A percentile compares a stretch with the other conserved stretches of the same genome.
Conservation (phyloP, 2,329 filamentous ascomycete genomes). For the Alternaria dauci region DNA sequence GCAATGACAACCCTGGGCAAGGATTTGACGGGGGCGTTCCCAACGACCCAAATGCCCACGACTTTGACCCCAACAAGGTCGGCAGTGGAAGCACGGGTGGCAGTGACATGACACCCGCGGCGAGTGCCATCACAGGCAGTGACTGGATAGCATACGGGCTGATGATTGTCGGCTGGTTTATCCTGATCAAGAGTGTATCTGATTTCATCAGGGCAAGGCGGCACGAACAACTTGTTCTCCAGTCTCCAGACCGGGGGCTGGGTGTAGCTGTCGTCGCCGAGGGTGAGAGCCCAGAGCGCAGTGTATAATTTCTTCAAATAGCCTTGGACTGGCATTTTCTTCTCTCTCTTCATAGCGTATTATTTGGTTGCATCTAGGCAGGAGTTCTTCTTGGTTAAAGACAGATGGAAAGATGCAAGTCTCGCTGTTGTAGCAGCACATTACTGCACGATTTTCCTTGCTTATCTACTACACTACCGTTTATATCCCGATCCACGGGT, state of each 20-base stretch:
- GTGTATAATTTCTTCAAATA: constrained; percentile 44
- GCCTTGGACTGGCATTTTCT: constrained; percentile 17
- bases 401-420: neutral
- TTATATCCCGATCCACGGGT: neutral
- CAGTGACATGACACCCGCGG: constrained; percentile 46
- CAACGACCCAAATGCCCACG: constrained; percentile 86
- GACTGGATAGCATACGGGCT: constrained; percentile 92
- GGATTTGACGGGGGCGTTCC: constrained; percentile 68
- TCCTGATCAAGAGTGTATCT: constrained; percentile 90
- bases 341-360: constrained; percentile 12
- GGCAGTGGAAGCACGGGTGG: constrained; percentile 43
- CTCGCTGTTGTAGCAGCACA: constrained; percentile 7
- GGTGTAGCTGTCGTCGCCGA: constrained; percentile 86
- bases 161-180: constrained; percentile 99
- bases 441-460: constrained; percentile 13
- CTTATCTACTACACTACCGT: neutral
- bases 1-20: constrained; percentile 59
- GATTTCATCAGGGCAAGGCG: constrained; percentile 87
- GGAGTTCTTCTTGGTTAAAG: constrained; percentile 1
- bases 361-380: constrained; percentile 16
- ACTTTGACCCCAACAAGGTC: constrained; percentile 80
- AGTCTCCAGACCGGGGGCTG: constrained; percentile 89
- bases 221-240: constrained; percentile 91
- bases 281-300: constrained; percentile 78
- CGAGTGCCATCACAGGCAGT: constrained; percentile 70